A percentile compares a stretch with the other conserved stretches of the same genome.
Evolutionary conservation across 192 early-diverging fungal species (phyloP).

Genomic region (Coemansia aciculifera): DNA sequence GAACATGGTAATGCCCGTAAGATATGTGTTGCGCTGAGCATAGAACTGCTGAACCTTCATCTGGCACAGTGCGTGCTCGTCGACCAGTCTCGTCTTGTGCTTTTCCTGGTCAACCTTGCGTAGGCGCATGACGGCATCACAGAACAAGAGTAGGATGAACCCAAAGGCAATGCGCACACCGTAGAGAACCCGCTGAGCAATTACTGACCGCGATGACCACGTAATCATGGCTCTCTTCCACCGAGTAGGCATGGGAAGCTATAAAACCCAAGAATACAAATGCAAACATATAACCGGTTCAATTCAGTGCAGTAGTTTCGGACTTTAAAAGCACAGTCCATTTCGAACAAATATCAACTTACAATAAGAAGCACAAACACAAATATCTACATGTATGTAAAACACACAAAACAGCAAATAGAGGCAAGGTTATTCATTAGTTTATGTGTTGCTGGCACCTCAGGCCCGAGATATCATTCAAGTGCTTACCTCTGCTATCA

Average conservation of each 20-base stretch:
- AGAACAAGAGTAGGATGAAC: conserved; percentile 48
- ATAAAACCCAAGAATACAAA: neutral
- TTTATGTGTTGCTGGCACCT: neutral
- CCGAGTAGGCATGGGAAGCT: conserved; percentile 48
- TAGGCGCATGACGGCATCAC: conserved; percentile 53
- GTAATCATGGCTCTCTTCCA: conserved; percentile 51
- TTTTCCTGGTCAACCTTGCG: conserved; percentile 33
- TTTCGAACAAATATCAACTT: neutral
- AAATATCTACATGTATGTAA: conserved; percentile 20
- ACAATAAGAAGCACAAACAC: conserved; percentile 46
- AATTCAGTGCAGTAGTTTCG: neutral
- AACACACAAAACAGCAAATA: neutral
- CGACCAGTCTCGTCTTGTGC: conserved; percentile 27
- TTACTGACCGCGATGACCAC: conserved; percentile 38
- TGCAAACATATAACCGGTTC: neutral
- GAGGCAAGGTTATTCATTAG: neutral
- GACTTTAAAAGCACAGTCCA: neutral
- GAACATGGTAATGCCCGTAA: conserved; percentile 60
- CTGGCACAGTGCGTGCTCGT: conserved; percentile 55
- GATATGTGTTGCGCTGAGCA: conserved; percentile 59
- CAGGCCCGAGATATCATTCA: too few species aligned
- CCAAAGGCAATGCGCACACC: conserved; percentile 50
- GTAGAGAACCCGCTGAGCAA: conserved; percentile 41
- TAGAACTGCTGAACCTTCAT: conserved; percentile 56
- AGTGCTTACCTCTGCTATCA: conserved; percentile 42